phyloP scores from a whole-genome alignment of 176 grass and related monocot genomes.

The Avena atlantica region DNA sequence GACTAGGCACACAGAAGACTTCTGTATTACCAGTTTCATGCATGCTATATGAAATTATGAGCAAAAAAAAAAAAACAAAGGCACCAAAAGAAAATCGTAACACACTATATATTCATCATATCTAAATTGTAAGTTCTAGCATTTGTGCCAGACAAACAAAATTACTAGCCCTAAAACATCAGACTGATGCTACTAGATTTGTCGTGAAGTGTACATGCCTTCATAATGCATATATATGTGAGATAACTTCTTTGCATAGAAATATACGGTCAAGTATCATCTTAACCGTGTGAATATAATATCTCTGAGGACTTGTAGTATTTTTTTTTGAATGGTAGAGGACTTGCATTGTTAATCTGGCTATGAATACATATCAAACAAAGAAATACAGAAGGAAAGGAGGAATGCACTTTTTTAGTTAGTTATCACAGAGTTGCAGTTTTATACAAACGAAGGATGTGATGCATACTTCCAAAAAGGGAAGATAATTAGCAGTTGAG shows the following conservation, averaged over 20 bases:
- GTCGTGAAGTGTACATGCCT: background rate
- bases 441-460: background rate
- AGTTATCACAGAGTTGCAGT: constrained; percentile 6
- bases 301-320: too few species aligned
- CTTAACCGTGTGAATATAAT: too few species aligned
- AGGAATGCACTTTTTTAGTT: background rate
- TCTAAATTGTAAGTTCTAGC: background rate
- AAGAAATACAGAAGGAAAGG: background rate
- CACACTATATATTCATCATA: background rate
- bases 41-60: background rate
- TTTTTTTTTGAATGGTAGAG: too few species aligned
- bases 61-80: background rate
- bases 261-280: background rate
- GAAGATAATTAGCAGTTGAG: background rate
- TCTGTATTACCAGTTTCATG: background rate
- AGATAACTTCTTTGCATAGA: background rate
- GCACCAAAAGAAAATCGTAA: background rate
- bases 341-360: background rate
- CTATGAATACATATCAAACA: background rate
- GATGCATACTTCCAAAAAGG: constrained; percentile 24
- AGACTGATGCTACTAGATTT: background rate
- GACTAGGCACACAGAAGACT: background rate
- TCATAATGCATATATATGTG: background rate
- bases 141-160: background rate
- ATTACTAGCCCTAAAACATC: background rate